phyloP scores from a whole-genome alignment of 345 rosid species.

The Luvunga scandens region DNA sequence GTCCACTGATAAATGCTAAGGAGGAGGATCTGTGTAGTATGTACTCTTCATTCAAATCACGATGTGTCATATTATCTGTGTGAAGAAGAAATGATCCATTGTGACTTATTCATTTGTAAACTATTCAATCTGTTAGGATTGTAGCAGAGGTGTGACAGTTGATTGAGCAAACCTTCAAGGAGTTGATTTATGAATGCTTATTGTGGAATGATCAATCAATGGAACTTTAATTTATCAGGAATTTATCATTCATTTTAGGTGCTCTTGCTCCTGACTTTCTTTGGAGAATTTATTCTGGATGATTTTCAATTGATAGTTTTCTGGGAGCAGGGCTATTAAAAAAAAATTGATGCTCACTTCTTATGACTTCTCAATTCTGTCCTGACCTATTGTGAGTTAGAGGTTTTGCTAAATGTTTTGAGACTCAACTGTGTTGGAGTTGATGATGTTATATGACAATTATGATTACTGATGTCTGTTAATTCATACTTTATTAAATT shows the following conservation, averaged over 20 bases:
- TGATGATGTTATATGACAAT: background rate
- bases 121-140: background rate
- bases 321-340: background rate
- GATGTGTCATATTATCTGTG: background rate
- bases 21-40: background rate
- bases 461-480: background rate
- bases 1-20: background rate
- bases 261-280: background rate
- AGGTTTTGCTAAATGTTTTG: background rate
- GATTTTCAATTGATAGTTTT: background rate
- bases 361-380: background rate
- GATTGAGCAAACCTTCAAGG: background rate
- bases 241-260: background rate
- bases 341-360: background rate
- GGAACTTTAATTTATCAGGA: background rate
- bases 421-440: background rate
- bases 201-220: background rate
- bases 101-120: background rate
- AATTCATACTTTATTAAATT: background rate
- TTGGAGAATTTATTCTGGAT: background rate
- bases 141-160: background rate
- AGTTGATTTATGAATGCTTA: background rate
- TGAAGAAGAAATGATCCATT: background rate
- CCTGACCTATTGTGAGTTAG: background rate
- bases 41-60: background rate